phyloP scores from a whole-genome alignment of 2,329 filamentous ascomycete genomes.

The Claviceps sp. region DNA sequence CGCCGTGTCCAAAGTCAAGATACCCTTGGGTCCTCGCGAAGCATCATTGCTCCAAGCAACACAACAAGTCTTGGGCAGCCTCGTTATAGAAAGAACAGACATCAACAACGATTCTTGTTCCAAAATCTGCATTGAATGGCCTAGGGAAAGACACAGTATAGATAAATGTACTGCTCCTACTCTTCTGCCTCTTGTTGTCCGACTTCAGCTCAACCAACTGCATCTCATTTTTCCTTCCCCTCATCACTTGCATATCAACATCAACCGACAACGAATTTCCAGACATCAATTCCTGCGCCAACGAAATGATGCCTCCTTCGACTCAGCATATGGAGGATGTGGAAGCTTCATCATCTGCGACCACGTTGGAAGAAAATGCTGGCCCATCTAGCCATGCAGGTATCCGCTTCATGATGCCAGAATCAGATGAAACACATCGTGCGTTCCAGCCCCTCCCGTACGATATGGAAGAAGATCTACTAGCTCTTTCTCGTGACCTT shows the following conservation, averaged over 20 bases:
- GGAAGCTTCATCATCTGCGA: not conserved
- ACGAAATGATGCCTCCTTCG: constrained; percentile 3
- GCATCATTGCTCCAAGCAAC: not conserved
- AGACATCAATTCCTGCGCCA: constrained; percentile 5
- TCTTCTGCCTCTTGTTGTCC: not conserved
- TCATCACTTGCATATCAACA: not conserved
- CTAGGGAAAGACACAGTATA: not conserved
- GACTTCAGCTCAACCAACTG: not conserved
- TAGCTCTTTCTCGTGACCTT: not conserved
- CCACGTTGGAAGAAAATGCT: not conserved
- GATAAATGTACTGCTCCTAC: not conserved
- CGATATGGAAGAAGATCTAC: not conserved
- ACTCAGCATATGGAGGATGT: not conserved
- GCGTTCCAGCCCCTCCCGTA: not conserved
- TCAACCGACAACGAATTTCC: not conserved
- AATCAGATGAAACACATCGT: not conserved
- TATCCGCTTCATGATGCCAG: not conserved
- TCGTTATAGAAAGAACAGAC: not conserved
- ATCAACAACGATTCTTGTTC: not conserved
- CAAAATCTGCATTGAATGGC: not conserved
- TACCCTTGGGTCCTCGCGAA: not conserved
- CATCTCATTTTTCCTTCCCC: not conserved
- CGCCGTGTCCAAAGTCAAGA: not conserved
- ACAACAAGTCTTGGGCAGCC: not conserved
- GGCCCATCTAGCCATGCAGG: not conserved